phyloP scores from a whole-genome alignment of 495 filamentous ascomycete genomes.

The Podospora appendiculata region DNA sequence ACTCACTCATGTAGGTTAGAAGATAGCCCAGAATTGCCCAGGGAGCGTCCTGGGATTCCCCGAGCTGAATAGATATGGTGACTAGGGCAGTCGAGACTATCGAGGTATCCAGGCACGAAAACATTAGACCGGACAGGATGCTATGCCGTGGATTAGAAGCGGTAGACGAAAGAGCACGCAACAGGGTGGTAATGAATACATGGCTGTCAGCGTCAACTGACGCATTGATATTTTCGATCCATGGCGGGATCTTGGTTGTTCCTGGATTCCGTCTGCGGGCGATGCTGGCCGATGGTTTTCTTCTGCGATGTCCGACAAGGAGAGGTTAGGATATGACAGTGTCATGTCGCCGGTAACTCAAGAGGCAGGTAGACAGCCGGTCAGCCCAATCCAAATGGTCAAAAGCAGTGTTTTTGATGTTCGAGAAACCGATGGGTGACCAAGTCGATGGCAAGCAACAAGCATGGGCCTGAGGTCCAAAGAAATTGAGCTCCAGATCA shows the following conservation, averaged over 20 bases:
- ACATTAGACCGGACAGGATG: slow-evolving; percentile 47
- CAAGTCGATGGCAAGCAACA: no score
- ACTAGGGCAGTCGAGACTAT: slow-evolving; percentile 58
- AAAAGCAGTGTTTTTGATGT: no score
- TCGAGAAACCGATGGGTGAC: no score
- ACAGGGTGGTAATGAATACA: slow-evolving; percentile 1
- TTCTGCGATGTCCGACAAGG: slow-evolving; percentile 15
- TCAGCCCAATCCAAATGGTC: no score
- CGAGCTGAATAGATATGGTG: slow-evolving; percentile 46
- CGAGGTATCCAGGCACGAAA: slow-evolving; percentile 54
- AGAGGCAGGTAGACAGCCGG: neutral
- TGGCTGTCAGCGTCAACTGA: slow-evolving; percentile 16
- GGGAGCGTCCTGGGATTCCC: slow-evolving; percentile 43
- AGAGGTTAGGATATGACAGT: slow-evolving; percentile 22
- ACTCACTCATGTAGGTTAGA: slow-evolving; percentile 50
- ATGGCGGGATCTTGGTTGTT: neutral
- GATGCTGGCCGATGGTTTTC: neutral
- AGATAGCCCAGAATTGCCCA: slow-evolving; percentile 57
- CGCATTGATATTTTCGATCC: slow-evolving; percentile 3
- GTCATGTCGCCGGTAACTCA: neutral
- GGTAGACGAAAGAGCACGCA: no score
- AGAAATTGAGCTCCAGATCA: no score
- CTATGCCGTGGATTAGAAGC: slow-evolving; percentile 17
- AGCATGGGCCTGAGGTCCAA: no score
- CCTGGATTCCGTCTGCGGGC: slow-evolving; percentile 1